phyloP scores from a whole-genome alignment of 495 filamentous ascomycete genomes.

The Terfezia boudieri region DNA sequence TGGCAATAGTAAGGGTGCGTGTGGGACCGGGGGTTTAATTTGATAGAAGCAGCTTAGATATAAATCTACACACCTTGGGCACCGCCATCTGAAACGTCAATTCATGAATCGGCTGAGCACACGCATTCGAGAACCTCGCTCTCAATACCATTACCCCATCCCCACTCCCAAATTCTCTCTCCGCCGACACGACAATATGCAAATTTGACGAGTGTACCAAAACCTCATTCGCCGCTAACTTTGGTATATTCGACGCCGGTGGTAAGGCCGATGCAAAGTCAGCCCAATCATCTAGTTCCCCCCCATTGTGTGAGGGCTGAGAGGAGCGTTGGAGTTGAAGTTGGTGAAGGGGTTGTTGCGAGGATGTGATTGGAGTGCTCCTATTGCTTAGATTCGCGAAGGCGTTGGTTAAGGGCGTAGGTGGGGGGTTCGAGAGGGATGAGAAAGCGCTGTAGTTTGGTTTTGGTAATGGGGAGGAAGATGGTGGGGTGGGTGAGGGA shows the following conservation, averaged over 20 bases:
- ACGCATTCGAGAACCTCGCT: constrained; percentile 57
- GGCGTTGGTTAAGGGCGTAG: constrained; percentile 26
- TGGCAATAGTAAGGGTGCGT: no score
- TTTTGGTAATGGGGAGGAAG: constrained; percentile 16
- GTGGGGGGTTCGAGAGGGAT: constrained; percentile 20
- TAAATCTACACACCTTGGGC: constrained; percentile 44
- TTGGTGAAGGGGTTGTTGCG: constrained; percentile 11
- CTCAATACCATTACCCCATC: constrained; percentile 34
- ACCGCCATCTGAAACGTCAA: constrained; percentile 83
- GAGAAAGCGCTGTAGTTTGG: constrained; percentile 21
- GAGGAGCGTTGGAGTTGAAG: constrained; percentile 19
- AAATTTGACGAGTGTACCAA: constrained; percentile 28
- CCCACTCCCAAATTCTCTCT: constrained; percentile 22
- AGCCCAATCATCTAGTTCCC: constrained; percentile 63
- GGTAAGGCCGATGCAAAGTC: constrained; percentile 71
- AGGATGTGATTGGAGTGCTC: constrained; percentile 11
- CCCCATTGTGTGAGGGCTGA: constrained; percentile 16
- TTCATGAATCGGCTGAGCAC: constrained; percentile 44
- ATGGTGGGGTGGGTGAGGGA: constrained; percentile 24
- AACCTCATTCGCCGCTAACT: constrained; percentile 26
- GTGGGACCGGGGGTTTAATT: no score
- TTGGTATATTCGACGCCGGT: constrained; percentile 26
- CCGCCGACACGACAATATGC: constrained; percentile 30
- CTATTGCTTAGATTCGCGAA: neutral
- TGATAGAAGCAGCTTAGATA: no score